A percentile compares a stretch with the other conserved stretches of the same genome.
These are phyloP conservation scores for Macrophomina pseudophaseolina DNA, from an alignment of 2,329 filamentous ascomycete genomes.

Conservation along the genomic window DNA sequence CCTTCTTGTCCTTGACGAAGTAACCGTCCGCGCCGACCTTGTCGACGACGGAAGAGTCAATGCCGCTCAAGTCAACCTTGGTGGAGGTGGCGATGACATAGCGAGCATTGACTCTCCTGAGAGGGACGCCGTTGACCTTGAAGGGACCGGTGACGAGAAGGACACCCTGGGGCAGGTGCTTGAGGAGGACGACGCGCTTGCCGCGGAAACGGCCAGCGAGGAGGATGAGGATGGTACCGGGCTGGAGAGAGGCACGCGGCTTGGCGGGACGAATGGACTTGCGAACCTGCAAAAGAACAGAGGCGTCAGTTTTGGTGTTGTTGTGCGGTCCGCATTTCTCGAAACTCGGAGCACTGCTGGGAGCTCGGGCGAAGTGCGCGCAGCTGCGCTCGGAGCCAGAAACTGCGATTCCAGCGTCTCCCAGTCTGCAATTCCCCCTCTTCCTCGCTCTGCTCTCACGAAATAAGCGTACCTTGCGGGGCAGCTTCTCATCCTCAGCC, in stretches of 20 bases:
- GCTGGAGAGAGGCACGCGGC: slow-evolving; percentile 86
- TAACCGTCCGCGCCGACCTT: slow-evolving; percentile 86
- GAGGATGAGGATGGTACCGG: slow-evolving; percentile 96
- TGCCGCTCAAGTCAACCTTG: slow-evolving; percentile 80
- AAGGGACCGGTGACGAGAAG: slow-evolving; percentile 99
- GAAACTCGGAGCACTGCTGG: neutral
- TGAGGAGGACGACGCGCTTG: slow-evolving; percentile 99
- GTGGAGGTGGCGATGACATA: slow-evolving; percentile 92
- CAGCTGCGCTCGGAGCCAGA: neutral
- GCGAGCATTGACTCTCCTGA: slow-evolving; percentile 89
- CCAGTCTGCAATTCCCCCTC: slow-evolving; percentile 1
- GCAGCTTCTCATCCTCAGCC: slow-evolving; percentile 84
- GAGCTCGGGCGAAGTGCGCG: slow-evolving; percentile 19
- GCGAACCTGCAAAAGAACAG: slow-evolving; percentile 70
- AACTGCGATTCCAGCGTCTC: neutral
- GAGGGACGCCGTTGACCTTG: slow-evolving; percentile 99
- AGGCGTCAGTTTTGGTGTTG: slow-evolving; percentile 24
- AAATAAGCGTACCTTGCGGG: slow-evolving; percentile 78
- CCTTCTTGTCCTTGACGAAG: slow-evolving; percentile 93
- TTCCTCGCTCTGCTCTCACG: slow-evolving; percentile 2
- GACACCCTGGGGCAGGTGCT: slow-evolving; percentile 95
- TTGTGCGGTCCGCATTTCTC: slow-evolving; percentile 31
- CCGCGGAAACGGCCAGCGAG: slow-evolving; percentile 99
- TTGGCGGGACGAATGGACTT: slow-evolving; percentile 89
- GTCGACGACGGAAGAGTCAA: slow-evolving; percentile 73